phyloP scores from a whole-genome alignment of 305 asterid genomes.

The Rubia occidens region DNA sequence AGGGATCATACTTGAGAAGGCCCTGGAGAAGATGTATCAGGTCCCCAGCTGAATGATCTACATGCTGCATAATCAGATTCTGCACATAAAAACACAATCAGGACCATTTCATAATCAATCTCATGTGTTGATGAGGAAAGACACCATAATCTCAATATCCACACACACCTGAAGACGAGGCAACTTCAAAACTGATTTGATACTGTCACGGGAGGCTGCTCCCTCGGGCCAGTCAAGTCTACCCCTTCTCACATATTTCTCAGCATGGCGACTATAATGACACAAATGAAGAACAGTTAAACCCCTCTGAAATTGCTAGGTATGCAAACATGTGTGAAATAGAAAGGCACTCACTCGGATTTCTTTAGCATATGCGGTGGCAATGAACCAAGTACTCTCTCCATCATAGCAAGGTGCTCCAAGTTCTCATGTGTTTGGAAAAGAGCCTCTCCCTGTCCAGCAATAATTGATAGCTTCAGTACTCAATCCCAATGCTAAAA shows the following conservation, averaged over 20 bases:
- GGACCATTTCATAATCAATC: not conserved
- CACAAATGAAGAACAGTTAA: not conserved
- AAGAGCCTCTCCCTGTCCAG: constrained; percentile 64
- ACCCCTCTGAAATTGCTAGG: not conserved
- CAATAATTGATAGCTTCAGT: not conserved
- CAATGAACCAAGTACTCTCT: constrained; percentile 65
- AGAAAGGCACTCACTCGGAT: constrained; percentile 47
- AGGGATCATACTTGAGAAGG: constrained; percentile 59
- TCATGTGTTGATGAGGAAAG: not conserved
- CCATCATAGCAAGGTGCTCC: constrained; percentile 98
- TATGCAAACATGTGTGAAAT: not conserved
- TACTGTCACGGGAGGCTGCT: constrained; percentile 75
- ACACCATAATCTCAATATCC: not conserved
- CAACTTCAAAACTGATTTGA: constrained; percentile 55
- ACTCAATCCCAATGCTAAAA: not conserved
- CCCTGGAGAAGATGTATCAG: constrained; percentile 71
- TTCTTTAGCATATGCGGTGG: constrained; percentile 67
- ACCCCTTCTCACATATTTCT: constrained; percentile 60
- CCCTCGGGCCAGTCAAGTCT: constrained; percentile 85
- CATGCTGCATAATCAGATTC: constrained; percentile 73
- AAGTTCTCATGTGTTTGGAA: constrained; percentile 85
- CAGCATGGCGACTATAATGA: constrained; percentile 54
- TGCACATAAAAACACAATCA: constrained; percentile 7
- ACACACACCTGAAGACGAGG: constrained; percentile 50
- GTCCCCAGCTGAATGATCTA: constrained; percentile 88